Percentiles rank a stretch among this genome's conserved stretches.
Evolutionary conservation across 116 monocot genomes (phyloP).

Genomic region (Iris pallida): DNA sequence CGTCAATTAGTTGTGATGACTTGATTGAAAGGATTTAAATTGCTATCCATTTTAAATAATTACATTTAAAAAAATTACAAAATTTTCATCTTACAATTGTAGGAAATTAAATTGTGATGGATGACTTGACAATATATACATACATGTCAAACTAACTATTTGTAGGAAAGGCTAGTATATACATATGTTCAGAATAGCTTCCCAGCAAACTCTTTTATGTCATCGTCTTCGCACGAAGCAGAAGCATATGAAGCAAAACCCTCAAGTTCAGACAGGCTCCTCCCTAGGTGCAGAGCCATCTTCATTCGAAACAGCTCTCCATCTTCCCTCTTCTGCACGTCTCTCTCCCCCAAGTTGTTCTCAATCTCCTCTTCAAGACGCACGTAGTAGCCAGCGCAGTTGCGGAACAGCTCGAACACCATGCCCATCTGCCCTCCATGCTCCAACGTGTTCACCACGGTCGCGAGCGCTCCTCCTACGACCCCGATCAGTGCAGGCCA

Average conservation of each 20-base stretch:
- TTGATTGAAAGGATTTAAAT: too few relatives aligned
- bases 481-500: conserved; percentile 26
- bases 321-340: conserved; percentile 32
- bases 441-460: conserved; percentile 47
- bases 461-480: conserved; percentile 46
- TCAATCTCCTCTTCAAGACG: conserved; percentile 61
- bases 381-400: conserved; percentile 56
- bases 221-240: conserved; percentile 8
- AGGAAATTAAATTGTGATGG: too few relatives aligned
- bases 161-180: too few relatives aligned
- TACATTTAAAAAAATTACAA: too few relatives aligned
- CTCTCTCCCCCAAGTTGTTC: conserved; percentile 32
- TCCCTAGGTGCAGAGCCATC: conserved; percentile 54
- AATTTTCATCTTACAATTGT: too few relatives aligned
- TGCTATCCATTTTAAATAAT: too few relatives aligned
- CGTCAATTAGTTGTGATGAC: too few relatives aligned
- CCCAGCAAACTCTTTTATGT: conserved; percentile 43
- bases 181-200: too few relatives aligned
- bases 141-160: too few relatives aligned
- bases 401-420: conserved; percentile 70
- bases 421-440: conserved; percentile 78
- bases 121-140: too few relatives aligned
- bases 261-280: conserved; percentile 45
- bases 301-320: conserved; percentile 60
- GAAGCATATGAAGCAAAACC: conserved; percentile 23